Evolutionary conservation across 2,329 filamentous ascomycete genomes (phyloP), one percentile per base, ranked within the genome.

Genomic region (Domatiomyces catenatus): DNA sequence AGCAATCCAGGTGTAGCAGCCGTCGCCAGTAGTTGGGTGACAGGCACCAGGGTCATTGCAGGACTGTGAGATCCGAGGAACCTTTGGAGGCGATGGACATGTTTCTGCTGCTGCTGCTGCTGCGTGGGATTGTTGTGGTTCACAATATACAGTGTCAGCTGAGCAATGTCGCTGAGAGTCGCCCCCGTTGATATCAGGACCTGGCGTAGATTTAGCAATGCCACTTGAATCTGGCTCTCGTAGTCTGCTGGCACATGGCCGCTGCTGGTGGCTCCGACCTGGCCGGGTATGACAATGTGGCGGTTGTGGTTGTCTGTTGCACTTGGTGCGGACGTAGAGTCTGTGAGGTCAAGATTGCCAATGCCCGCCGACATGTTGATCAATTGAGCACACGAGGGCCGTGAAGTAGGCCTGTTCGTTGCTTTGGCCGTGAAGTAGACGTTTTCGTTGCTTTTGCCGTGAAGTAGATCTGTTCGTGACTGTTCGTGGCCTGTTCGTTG

Each of bases 101-200:
- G 71, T 20, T 61, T 60, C 3, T 67, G 62, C 2, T 39, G 22
- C 1, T 64, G 58, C 3, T 67, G 62, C 2, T 39, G 22, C 1
- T 64, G 58, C 3, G 54, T 50, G 0, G 66, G 59, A 48, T 70
- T 63, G 52, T 70, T 63, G 52, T 73, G 73, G 55, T 69, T 59
- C 51, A 73, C 70, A 43, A 73, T 69, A 50, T 66, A 71, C 17
- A 71, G 52, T 0, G 61, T 70, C 8, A 73, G 56, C 52, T 71
- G 71, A 10, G 63, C 60, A 19, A 73, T 67, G 50, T 72, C 62
- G 3, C 57, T 54, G 10, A 68, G 54, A 1, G 56, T 54, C 4
- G 68, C 63, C 0, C 68, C 67, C 1, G 66, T 64, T 2, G 65
- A 62, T 45, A 66, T 52, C 7, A 70, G 57, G 46, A 67, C 54